Conservation (phyloP, 805 yeast genomes). For the Candida jianshihensis region DNA sequence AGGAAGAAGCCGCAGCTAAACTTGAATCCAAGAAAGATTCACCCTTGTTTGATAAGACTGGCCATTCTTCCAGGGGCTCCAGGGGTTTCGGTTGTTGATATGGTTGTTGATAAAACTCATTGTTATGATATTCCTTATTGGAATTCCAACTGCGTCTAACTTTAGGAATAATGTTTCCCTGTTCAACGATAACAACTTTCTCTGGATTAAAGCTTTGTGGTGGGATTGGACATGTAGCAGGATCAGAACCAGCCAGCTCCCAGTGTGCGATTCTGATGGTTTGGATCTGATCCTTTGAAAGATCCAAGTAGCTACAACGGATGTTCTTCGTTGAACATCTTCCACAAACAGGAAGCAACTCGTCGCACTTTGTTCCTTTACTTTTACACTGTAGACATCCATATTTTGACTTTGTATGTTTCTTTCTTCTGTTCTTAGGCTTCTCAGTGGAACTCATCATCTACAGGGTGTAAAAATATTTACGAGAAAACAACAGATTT, state of each 20-base stretch:
- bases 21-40: no score
- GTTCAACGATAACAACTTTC: not conserved
- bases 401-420: not conserved
- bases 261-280: not conserved
- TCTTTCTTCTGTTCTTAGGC: not conserved
- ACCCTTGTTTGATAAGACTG: no score
- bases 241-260: not conserved
- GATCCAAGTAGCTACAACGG: conserved; percentile 1
- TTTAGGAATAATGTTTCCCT: not conserved
- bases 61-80: no score
- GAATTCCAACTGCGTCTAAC: no score
- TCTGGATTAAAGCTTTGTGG: not conserved
- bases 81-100: no score
- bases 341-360: not conserved
- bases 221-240: no score
- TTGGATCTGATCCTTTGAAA: not conserved
- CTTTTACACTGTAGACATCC: not conserved
- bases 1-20: no score
- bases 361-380: not conserved
- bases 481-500: no score
- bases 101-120: no score
- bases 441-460: no score
- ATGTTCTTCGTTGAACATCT: not conserved
- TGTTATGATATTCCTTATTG: no score
- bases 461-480: no score